These are phyloP conservation scores for Gossypium mustelinum DNA, from an alignment of 345 rosid species.

Conservation along the genomic window DNA sequence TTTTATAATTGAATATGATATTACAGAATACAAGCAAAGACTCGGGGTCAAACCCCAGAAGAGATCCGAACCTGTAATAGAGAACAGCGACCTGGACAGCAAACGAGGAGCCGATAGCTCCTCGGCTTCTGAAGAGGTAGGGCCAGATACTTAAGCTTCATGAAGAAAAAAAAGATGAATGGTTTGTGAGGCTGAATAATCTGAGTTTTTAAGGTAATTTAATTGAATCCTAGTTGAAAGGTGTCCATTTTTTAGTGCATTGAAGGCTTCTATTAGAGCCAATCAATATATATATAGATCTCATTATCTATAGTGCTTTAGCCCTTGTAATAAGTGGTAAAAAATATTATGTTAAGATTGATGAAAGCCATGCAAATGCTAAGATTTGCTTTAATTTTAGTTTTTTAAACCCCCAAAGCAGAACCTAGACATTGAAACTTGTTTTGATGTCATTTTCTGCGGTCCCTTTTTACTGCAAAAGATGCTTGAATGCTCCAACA, in stretches of 20 bases:
- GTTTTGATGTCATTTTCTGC: not conserved
- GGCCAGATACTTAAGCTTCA: constrained; percentile 26
- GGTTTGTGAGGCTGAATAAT: constrained; percentile 23
- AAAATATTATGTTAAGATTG: constrained; percentile 17
- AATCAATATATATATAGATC: constrained; percentile 16
- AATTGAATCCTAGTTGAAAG: constrained; percentile 19
- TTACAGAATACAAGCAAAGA: constrained; percentile 71
- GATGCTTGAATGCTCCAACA: not conserved
- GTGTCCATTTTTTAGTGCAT: constrained; percentile 20
- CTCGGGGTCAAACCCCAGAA: constrained; percentile 38
- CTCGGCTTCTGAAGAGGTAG: constrained; percentile 1
- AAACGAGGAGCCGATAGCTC: not conserved
- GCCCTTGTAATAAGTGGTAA: not conserved
- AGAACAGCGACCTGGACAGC: constrained; percentile 21
- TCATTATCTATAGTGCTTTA: constrained; percentile 8
- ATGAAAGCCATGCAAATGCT: not conserved
- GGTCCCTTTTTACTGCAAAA: not conserved
- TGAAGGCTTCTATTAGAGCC: constrained; percentile 32
- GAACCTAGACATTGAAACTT: constrained; percentile 6
- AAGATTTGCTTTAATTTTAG: not conserved
- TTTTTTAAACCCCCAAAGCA: not conserved
- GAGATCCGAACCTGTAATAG: constrained; percentile 29
- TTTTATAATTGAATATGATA: not conserved
- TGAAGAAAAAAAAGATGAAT: constrained; percentile 11
- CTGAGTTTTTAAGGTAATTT: constrained; percentile 5